Evolutionary conservation across 306 rosid genomes (phyloP).

Genomic region (Fagus sylvatica): DNA sequence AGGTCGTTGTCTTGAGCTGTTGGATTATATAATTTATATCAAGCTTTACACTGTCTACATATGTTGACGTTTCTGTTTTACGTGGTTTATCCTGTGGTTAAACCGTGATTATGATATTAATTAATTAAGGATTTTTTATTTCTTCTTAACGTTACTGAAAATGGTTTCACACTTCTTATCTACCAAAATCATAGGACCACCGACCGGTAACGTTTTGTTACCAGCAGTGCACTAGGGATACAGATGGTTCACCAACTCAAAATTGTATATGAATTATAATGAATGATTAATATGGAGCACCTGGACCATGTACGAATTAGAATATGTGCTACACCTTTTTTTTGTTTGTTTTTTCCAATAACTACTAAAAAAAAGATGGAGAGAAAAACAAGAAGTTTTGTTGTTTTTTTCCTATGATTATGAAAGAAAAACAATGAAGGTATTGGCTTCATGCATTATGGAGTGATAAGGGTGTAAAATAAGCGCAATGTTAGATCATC

Average conservation of each 20-base stretch:
- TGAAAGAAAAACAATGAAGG: no score
- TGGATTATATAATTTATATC: background rate
- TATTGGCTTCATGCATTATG: no score
- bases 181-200: background rate
- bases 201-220: background rate
- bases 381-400: no score
- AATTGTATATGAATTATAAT: background rate
- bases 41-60: background rate
- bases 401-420: no score
- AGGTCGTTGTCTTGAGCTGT: background rate
- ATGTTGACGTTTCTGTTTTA: background rate
- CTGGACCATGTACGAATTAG: no score
- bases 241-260: conserved; percentile 14
- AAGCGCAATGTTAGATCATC: no score
- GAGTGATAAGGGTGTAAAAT: no score
- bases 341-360: no score
- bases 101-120: background rate
- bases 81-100: background rate
- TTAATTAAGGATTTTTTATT: background rate
- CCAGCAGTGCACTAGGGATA: background rate
- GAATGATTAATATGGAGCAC: no score
- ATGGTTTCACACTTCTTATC: background rate
- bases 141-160: background rate
- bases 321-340: no score
- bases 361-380: no score